Evolutionary conservation across 345 rosid species (phyloP).

Genomic region (Raphanus sativus): DNA sequence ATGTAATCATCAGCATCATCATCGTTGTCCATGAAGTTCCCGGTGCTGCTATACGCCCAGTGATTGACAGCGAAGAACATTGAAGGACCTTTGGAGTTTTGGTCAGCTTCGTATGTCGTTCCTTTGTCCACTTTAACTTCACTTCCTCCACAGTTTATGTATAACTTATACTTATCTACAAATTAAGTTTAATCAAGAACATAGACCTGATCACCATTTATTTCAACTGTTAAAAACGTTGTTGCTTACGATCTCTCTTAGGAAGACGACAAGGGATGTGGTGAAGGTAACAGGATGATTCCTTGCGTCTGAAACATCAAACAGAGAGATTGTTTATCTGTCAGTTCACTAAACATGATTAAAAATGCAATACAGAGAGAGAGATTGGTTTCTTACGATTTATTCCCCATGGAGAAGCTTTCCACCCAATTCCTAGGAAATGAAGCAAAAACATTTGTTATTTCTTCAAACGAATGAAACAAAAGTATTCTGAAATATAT

Average conservation of each 20-base stretch:
- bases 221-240: neutral
- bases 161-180: conserved; percentile 53
- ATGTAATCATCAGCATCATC: conserved; percentile 58
- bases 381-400: conserved; percentile 51
- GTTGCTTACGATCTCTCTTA: conserved; percentile 49
- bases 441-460: conserved; percentile 12
- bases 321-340: conserved; percentile 3
- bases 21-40: conserved; percentile 81
- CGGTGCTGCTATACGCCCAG: conserved; percentile 91
- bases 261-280: conserved; percentile 61
- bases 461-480: conserved; percentile 11
- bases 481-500: conserved; percentile 1
- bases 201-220: neutral
- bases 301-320: conserved; percentile 51
- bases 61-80: conserved; percentile 44
- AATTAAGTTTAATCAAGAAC: neutral
- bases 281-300: conserved; percentile 57
- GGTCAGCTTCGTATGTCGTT: conserved; percentile 55
- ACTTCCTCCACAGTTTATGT: conserved; percentile 84
- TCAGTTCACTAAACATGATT: neutral
- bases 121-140: conserved; percentile 36
- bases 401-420: conserved; percentile 54
- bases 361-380: neutral
- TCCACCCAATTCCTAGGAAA: conserved; percentile 73
- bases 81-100: conserved; percentile 70